phyloP scores from a whole-genome alignment of 306 rosid species.

The Rosa chinensis region DNA sequence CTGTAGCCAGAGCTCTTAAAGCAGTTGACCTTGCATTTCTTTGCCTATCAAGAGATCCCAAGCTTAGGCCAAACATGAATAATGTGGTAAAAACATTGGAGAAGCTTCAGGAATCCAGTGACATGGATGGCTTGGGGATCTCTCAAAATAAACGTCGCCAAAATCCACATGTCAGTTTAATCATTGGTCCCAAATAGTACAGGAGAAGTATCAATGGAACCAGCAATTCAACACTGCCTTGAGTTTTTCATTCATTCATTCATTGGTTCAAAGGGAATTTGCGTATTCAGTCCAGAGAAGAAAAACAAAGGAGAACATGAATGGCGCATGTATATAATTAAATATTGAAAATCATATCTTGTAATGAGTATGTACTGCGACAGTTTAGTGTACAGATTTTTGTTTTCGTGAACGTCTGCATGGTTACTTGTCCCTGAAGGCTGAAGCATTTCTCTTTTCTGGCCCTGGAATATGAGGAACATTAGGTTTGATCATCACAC shows the following conservation, averaged over 20 bases:
- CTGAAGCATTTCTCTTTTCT: neutral
- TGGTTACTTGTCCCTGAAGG: neutral
- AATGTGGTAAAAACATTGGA: conserved; percentile 65
- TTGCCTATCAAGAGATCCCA: conserved; percentile 71
- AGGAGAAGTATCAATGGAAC: conserved; percentile 20
- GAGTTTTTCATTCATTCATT: conserved; percentile 13
- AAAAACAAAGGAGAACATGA: no score
- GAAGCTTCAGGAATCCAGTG: conserved; percentile 49
- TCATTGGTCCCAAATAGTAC: conserved; percentile 31
- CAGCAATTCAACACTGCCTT: conserved; percentile 1
- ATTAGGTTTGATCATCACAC: no score
- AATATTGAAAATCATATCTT: neutral
- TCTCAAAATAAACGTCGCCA: conserved; percentile 22
- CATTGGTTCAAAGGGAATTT: conserved; percentile 15
- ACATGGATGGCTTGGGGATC: conserved; percentile 19
- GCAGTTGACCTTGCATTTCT: conserved; percentile 59
- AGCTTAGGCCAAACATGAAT: conserved; percentile 73
- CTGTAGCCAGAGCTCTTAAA: conserved; percentile 51
- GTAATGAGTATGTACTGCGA: no score
- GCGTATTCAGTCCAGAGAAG: neutral
- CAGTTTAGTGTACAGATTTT: neutral
- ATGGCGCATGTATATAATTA: no score
- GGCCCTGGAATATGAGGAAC: neutral
- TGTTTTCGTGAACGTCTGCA: neutral
- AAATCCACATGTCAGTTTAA: conserved; percentile 25